phyloP scores from a whole-genome alignment of 106 monocot genomes.

The Iris macrosiphon region DNA sequence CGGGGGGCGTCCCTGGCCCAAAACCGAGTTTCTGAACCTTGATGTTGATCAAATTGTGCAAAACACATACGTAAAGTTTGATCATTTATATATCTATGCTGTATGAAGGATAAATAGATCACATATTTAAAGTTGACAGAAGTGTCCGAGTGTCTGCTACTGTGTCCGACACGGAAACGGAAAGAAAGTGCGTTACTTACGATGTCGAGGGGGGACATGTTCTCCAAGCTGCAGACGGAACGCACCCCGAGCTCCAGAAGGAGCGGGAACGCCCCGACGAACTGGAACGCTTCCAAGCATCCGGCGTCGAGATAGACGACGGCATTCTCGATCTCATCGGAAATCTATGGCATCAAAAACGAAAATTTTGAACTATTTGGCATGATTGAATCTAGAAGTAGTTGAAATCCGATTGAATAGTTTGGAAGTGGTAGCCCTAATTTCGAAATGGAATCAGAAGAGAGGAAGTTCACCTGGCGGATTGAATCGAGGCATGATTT shows the following conservation, averaged over 20 bases:
- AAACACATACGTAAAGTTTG: too few relatives aligned
- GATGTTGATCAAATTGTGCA: too few relatives aligned
- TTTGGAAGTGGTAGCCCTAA: not conserved
- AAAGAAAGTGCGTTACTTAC: too few relatives aligned
- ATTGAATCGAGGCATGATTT: conserved; percentile 78
- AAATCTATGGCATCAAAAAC: too few relatives aligned
- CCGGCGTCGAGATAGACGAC: conserved; percentile 81
- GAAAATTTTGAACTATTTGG: not conserved
- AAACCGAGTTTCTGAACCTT: too few relatives aligned
- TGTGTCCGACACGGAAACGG: too few relatives aligned
- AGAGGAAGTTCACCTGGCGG: conserved; percentile 43
- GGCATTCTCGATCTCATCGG: conserved; percentile 54
- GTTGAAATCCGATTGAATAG: not conserved
- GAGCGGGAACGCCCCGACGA: conserved; percentile 63
- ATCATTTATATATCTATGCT: too few relatives aligned
- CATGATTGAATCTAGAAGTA: not conserved
- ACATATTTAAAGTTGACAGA: not conserved
- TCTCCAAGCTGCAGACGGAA: conserved; percentile 79
- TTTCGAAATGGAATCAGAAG: too few relatives aligned
- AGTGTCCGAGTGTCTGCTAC: too few relatives aligned
- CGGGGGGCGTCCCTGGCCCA: too few relatives aligned
- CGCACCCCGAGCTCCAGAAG: conserved; percentile 67
- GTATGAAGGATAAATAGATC: not conserved
- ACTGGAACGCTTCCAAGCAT: conserved; percentile 66
- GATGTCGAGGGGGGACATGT: conserved; percentile 64